Evolutionary conservation across 2,329 filamentous ascomycete genomes (phyloP).

Genomic region (Colletotrichum lindemuthianum): DNA sequence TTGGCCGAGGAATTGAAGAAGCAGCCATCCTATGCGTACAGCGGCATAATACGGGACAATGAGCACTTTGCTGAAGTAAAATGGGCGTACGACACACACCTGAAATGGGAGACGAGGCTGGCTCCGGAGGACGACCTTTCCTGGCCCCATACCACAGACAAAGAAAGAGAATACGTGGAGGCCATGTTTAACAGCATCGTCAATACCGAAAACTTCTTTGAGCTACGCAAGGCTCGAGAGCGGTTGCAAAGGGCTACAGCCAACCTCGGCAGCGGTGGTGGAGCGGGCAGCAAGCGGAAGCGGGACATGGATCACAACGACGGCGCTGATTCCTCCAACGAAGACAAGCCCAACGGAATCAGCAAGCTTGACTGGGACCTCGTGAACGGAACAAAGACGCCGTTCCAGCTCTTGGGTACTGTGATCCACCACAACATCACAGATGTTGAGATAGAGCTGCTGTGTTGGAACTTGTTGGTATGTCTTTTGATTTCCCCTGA

Average conservation of each 20-base stretch:
- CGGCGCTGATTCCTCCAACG: not conserved
- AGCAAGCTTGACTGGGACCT: conserved; percentile 19
- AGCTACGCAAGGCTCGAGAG: conserved; percentile 15
- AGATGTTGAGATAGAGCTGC: conserved; percentile 12
- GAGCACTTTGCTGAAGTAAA: conserved; percentile 1
- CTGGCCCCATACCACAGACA: not conserved
- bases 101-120: not conserved
- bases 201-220: not conserved
- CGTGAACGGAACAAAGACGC: not conserved
- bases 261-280: not conserved
- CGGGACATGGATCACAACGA: not conserved
- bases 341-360: not conserved
- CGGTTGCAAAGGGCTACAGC: not conserved
- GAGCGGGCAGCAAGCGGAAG: not conserved
- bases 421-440: conserved; percentile 3
- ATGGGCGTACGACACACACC: conserved; percentile 2
- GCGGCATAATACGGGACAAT: not conserved
- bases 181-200: not conserved
- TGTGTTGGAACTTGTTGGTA: conserved; percentile 22
- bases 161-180: not conserved
- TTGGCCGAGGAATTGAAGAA: not conserved
- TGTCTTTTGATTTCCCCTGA: not conserved
- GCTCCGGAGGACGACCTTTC: not conserved
- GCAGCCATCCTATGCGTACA: not conserved
- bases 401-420: not conserved